A percentile compares a stretch with the other conserved stretches of the same genome.
phyloP scores from a whole-genome alignment of 2,329 filamentous ascomycete genomes.

The Sclerotiophoma versabilis region DNA sequence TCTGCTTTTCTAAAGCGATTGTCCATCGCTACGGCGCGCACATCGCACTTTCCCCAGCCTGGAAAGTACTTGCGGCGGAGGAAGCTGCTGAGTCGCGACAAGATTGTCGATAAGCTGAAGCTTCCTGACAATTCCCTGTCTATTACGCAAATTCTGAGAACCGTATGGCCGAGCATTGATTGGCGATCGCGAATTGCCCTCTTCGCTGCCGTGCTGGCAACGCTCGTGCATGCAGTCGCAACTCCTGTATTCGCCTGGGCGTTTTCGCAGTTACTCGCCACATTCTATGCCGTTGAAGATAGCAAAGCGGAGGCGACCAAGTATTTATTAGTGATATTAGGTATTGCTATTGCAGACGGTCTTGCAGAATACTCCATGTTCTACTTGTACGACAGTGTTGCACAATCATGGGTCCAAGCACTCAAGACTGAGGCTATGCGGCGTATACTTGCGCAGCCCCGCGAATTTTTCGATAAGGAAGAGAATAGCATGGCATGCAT shows the following conservation, averaged over 20 bases:
- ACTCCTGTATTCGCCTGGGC: constrained; percentile 79
- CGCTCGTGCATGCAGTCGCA: constrained; percentile 69
- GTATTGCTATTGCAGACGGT: constrained; percentile 72
- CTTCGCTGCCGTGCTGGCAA: constrained; percentile 66
- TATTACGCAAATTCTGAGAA: constrained; percentile 66
- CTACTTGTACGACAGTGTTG: constrained; percentile 74
- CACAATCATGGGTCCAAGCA: constrained; percentile 77
- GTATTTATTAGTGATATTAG: constrained; percentile 76
- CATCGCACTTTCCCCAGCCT: neutral
- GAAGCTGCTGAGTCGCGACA: neutral
- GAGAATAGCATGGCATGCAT: constrained; percentile 70
- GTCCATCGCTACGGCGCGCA: neutral
- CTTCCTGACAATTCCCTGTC: constrained; percentile 21
- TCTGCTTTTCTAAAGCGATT: constrained; percentile 12
- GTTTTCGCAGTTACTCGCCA: constrained; percentile 74
- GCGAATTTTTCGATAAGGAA: constrained; percentile 77
- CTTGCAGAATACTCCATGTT: constrained; percentile 70
- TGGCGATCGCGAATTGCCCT: constrained; percentile 62
- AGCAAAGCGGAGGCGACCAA: constrained; percentile 58
- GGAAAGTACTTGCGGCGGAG: neutral
- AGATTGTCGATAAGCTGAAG: neutral
- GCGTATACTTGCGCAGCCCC: constrained; percentile 76
- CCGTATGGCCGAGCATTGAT: constrained; percentile 72
- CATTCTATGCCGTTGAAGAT: constrained; percentile 68
- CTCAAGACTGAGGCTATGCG: constrained; percentile 73